A percentile compares a stretch with the other conserved stretches of the same genome.
phyloP scores from a whole-genome alignment of 495 filamentous ascomycete genomes.

The Aspergillus cristatus region DNA sequence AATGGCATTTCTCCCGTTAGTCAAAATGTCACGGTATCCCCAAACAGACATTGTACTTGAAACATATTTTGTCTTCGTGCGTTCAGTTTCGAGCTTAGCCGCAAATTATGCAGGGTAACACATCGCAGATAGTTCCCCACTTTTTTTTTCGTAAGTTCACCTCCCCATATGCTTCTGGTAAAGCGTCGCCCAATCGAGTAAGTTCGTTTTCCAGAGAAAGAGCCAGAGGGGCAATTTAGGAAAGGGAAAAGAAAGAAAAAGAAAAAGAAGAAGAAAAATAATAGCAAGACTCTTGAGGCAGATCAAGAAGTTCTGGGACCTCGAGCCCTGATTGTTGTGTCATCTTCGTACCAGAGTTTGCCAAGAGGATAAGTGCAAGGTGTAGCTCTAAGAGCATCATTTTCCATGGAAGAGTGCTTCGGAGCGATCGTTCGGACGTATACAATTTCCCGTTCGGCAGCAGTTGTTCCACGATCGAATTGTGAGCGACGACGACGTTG shows the following conservation, averaged over 20 bases:
- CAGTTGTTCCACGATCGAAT: conserved; percentile 54
- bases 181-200: no score
- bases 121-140: no score
- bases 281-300: neutral
- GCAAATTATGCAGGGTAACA: no score
- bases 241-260: neutral
- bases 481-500: conserved; percentile 69
- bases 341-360: conserved; percentile 16
- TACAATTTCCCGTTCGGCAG: conserved; percentile 20
- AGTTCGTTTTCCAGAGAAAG: neutral
- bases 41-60: conserved; percentile 7
- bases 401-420: conserved; percentile 7
- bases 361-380: conserved; percentile 20
- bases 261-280: neutral
- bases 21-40: conserved; percentile 11
- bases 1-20: conserved; percentile 10
- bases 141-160: no score
- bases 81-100: no score
- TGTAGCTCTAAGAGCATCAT: conserved; percentile 14
- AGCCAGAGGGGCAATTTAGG: neutral
- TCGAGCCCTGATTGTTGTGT: conserved; percentile 6
- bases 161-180: no score
- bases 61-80: neutral
- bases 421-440: conserved; percentile 17
- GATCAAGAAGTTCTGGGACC: conserved; percentile 17